phyloP scores from a whole-genome alignment of 768 basidiomycete genomes.

The Termitomyces sp. region DNA sequence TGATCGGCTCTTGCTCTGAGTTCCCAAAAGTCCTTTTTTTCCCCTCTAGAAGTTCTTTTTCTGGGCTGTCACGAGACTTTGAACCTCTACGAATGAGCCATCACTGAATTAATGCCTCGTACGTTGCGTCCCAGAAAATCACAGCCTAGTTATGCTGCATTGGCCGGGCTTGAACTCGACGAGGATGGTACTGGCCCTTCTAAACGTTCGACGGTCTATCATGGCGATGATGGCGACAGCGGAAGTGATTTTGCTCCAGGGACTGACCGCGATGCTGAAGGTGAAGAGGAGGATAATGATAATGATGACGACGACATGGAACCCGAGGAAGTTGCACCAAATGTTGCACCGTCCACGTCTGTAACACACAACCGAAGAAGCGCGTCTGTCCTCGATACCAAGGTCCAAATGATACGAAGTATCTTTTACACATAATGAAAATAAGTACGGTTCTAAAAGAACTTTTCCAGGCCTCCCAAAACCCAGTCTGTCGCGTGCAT shows the following conservation, averaged over 20 bases:
- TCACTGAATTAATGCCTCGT: conserved; percentile 41
- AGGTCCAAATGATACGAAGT: conserved; percentile 23
- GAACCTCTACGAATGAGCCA: not conserved
- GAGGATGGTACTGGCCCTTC: conserved; percentile 38
- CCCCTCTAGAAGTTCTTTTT: not conserved
- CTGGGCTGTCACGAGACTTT: not conserved
- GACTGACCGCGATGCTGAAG: conserved; percentile 16
- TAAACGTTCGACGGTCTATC: conserved; percentile 25
- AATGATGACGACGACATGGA: conserved; percentile 21
- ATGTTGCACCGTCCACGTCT: conserved; percentile 9
- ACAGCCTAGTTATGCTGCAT: conserved; percentile 42
- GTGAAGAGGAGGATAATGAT: conserved; percentile 16
- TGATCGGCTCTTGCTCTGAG: too few relatives aligned
- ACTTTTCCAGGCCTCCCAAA: conserved; percentile 4
- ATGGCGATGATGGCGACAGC: conserved; percentile 28
- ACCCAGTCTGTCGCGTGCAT: conserved; percentile 27
- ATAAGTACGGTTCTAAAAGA: conserved; percentile 5
- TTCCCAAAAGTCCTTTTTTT: too few relatives aligned
- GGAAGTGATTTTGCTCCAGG: conserved; percentile 53
- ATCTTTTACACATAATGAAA: conserved; percentile 13
- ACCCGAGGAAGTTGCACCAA: conserved; percentile 19
- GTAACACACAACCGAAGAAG: conserved; percentile 13
- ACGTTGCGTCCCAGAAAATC: conserved; percentile 51
- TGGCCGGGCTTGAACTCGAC: conserved; percentile 29
- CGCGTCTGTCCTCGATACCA: conserved; percentile 16